A percentile compares a stretch with the other conserved stretches of the same genome.
Evolutionary conservation across 306 rosid genomes (phyloP).

Genomic region (Cyamopsis tetragonoloba): DNA sequence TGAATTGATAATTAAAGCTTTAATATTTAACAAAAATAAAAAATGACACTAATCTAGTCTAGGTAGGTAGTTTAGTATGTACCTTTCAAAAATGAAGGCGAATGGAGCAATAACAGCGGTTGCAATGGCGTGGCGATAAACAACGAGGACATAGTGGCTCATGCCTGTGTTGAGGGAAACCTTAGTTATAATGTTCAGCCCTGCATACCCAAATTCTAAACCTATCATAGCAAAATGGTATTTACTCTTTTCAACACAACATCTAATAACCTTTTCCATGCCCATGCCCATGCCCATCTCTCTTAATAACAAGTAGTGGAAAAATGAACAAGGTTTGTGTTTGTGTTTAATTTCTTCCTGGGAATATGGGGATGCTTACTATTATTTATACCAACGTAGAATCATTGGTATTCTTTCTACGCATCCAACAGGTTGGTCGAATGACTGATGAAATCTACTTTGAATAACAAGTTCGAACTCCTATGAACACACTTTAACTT

Average conservation of each 20-base stretch:
- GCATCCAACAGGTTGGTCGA: too few relatives aligned
- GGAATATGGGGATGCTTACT: neutral
- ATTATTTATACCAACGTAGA: neutral
- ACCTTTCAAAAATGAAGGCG: slow-evolving; percentile 79
- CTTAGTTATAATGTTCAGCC: slow-evolving; percentile 77
- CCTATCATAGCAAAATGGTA: slow-evolving; percentile 86
- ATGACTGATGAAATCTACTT: too few relatives aligned
- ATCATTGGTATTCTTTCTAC: too few relatives aligned
- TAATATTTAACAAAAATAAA: neutral
- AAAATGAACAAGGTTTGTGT: neutral
- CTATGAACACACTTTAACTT: too few relatives aligned
- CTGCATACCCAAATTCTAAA: slow-evolving; percentile 82
- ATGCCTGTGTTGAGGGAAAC: slow-evolving; percentile 79
- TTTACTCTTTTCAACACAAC: slow-evolving; percentile 52
- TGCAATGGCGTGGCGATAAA: slow-evolving; percentile 84
- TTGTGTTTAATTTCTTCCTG: too few relatives aligned
- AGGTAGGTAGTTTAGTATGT: neutral
- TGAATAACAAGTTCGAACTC: too few relatives aligned
- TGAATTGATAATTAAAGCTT: too few relatives aligned
- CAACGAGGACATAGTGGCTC: slow-evolving; percentile 95
- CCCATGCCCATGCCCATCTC: too few relatives aligned
- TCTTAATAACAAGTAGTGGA: too few relatives aligned
- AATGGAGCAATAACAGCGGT: slow-evolving; percentile 70
- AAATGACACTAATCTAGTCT: too few relatives aligned
- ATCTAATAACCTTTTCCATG: slow-evolving; percentile 37